phyloP scores from a whole-genome alignment of 2,329 filamentous ascomycete species.

The Cercospora beticola region DNA sequence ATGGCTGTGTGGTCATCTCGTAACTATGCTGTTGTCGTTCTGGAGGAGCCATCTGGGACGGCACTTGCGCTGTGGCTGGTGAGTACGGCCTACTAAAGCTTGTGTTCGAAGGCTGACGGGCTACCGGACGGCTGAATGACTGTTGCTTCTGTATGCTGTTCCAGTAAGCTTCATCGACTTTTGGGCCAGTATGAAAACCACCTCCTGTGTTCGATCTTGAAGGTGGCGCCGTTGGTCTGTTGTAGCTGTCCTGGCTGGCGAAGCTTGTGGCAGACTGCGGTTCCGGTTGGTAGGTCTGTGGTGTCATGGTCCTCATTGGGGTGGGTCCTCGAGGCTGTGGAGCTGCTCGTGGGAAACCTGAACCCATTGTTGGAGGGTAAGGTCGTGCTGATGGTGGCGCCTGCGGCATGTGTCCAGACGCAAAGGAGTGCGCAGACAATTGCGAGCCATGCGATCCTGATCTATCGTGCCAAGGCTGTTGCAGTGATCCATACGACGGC shows the following conservation, averaged over 20 bases:
- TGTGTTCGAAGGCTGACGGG: slow-evolving; percentile 18
- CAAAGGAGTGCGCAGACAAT: slow-evolving; percentile 16
- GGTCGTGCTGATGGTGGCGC: slow-evolving; percentile 20
- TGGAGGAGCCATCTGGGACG: background rate
- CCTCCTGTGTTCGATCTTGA: slow-evolving; percentile 32
- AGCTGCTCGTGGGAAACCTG: slow-evolving; percentile 19
- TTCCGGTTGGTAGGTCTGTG: slow-evolving; percentile 19
- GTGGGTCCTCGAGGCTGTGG: slow-evolving; percentile 20
- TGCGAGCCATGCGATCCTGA: slow-evolving; percentile 23
- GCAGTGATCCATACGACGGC: slow-evolving; percentile 28
- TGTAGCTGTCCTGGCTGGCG: slow-evolving; percentile 20
- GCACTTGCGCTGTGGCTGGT: background rate
- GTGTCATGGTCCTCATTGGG: slow-evolving; percentile 23
- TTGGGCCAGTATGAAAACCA: slow-evolving; percentile 26
- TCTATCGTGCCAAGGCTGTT: slow-evolving; percentile 26
- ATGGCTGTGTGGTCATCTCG: slow-evolving; percentile 34
- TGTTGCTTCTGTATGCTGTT: slow-evolving; percentile 32
- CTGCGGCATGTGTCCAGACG: slow-evolving; percentile 14
- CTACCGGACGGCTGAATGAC: slow-evolving; percentile 26
- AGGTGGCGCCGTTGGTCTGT: slow-evolving; percentile 18
- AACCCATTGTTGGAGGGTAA: slow-evolving; percentile 12
- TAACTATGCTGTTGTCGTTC: slow-evolving; percentile 31
- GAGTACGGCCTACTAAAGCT: slow-evolving; percentile 16
- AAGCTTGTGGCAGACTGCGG: slow-evolving; percentile 15
- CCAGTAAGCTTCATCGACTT: slow-evolving; percentile 25